phyloP scores from a whole-genome alignment of 306 rosid species.

The Fragaria vesca region DNA sequence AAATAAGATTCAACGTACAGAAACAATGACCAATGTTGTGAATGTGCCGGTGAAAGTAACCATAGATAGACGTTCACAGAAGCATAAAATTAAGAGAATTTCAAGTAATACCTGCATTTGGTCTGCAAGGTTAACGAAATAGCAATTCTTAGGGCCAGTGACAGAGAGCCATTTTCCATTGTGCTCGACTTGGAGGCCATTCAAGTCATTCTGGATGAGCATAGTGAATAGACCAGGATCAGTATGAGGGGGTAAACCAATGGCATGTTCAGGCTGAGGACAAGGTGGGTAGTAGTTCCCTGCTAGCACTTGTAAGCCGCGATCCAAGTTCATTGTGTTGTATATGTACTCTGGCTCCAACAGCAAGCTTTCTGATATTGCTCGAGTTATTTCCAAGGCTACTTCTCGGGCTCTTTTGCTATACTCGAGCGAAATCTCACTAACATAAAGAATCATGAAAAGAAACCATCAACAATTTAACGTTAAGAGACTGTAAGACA shows the following conservation, averaged over 20 bases:
- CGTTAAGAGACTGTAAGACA: background rate
- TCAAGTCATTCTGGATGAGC: slow-evolving; percentile 20
- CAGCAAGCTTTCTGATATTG: slow-evolving; percentile 28
- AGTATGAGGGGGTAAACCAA: slow-evolving; percentile 27
- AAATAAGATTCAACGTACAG: too few relatives aligned
- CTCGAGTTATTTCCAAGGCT: slow-evolving; percentile 12
- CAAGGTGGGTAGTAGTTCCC: slow-evolving; percentile 33
- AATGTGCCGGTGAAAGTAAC: too few relatives aligned
- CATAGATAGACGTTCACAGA: too few relatives aligned
- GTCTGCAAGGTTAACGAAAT: slow-evolving; percentile 24
- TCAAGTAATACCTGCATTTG: slow-evolving; percentile 3
- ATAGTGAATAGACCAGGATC: slow-evolving; percentile 26
- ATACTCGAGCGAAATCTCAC: background rate
- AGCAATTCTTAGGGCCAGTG: slow-evolving; percentile 18
- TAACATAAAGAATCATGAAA: background rate
- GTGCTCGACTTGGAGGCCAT: slow-evolving; percentile 28
- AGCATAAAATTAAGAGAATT: too few relatives aligned
- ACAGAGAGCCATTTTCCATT: slow-evolving; percentile 29
- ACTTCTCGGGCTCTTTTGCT: slow-evolving; percentile 7
- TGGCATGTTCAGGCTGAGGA: slow-evolving; percentile 33
- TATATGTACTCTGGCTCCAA: slow-evolving; percentile 27
- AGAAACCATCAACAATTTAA: background rate
- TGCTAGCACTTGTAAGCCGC: slow-evolving; percentile 14
- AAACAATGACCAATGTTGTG: too few relatives aligned
- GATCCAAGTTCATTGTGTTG: slow-evolving; percentile 16